A percentile compares a stretch with the other conserved stretches of the same genome.
phyloP scores from a whole-genome alignment of 805 yeast species.

The Dipodascopsis uninucleata region DNA sequence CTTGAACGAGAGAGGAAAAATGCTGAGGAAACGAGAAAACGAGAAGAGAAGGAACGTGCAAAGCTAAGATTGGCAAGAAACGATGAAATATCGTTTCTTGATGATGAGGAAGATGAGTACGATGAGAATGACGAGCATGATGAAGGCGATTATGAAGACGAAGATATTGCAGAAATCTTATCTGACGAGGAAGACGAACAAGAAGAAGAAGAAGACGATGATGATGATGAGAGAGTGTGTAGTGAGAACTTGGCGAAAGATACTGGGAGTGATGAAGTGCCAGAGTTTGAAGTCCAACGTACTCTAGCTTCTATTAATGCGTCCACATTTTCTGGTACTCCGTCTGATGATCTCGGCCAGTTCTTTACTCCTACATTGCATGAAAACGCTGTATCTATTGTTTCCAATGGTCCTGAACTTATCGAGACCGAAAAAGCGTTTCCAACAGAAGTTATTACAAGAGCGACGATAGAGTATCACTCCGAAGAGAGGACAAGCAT shows the following conservation, averaged over 20 bases:
- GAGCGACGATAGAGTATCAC: no score
- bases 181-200: slow-evolving; percentile 1
- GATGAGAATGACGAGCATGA: slow-evolving; percentile 16
- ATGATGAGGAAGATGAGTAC: slow-evolving; percentile 15
- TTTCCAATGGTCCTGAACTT: no score
- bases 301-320: no score
- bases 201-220: neutral
- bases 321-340: no score
- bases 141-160: slow-evolving; percentile 9
- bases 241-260: neutral
- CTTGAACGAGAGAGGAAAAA: slow-evolving; percentile 21
- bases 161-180: slow-evolving; percentile 11
- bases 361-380: no score
- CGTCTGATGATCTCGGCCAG: neutral
- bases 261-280: slow-evolving; percentile 25
- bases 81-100: slow-evolving; percentile 4
- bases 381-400: no score
- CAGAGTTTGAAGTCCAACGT: no score
- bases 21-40: slow-evolving; percentile 14
- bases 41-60: slow-evolving; percentile 11
- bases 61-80: neutral
- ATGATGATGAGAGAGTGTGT: neutral
- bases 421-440: no score
- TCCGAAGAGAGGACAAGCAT: no score
- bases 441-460: no score